Evolutionary conservation across 2,329 filamentous ascomycete species (phyloP).

Genomic region (Diaporthe aspalathi): DNA sequence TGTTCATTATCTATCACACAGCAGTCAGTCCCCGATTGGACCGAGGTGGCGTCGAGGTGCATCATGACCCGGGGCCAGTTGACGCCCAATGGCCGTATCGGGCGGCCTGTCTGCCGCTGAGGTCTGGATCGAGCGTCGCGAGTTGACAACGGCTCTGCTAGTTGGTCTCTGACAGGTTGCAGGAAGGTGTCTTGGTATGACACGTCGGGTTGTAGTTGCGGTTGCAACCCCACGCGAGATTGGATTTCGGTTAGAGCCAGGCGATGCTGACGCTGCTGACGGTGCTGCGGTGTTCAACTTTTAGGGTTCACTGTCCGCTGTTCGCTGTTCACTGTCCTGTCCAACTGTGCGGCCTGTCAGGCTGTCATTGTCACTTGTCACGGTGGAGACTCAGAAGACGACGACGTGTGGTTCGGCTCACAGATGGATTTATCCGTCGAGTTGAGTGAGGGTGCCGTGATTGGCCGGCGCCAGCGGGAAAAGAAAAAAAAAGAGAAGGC

Average conservation of each 20-base stretch:
- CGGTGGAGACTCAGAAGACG: not conserved
- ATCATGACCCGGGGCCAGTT: not conserved
- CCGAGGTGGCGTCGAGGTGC: not conserved
- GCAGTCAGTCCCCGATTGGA: not conserved
- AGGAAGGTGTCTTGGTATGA: not conserved
- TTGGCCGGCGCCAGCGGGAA: not conserved
- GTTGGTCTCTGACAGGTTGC: not conserved
- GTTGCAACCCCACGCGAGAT: slow-evolving; percentile 24
- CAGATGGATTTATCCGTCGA: slow-evolving; percentile 9
- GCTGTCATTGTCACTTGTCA: no score
- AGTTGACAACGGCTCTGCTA: not conserved
- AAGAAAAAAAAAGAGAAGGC: not conserved
- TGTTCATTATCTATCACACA: not conserved
- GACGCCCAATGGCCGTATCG: slow-evolving; percentile 1
- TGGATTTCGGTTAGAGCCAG: not conserved
- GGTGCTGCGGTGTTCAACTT: no score
- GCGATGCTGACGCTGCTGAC: not conserved
- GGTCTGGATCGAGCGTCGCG: not conserved
- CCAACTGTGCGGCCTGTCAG: no score
- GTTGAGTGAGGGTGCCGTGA: not conserved
- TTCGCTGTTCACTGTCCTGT: no score
- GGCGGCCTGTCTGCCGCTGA: not conserved
- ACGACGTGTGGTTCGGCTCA: not conserved
- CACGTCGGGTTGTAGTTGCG: not conserved
- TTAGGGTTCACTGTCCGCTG: no score